Conservation (phyloP, 805 yeast genomes). For the Lipomyces chichibuensis region DNA sequence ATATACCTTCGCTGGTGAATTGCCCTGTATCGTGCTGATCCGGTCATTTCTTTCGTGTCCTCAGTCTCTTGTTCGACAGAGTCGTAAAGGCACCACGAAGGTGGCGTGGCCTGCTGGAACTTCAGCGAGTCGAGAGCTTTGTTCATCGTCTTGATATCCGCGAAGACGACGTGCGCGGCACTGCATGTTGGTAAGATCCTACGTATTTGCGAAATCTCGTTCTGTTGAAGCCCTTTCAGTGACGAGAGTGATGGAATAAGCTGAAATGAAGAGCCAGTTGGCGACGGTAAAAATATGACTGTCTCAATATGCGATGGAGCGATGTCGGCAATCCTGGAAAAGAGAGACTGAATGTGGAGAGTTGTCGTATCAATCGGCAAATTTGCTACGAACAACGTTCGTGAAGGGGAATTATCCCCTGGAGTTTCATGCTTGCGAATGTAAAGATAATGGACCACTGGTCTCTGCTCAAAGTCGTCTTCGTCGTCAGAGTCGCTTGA, state of each 20-base stretch:
- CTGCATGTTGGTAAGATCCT: slow-evolving; percentile 32
- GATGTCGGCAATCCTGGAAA: slow-evolving; percentile 20
- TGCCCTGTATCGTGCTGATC: slow-evolving; percentile 48
- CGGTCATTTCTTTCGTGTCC: slow-evolving; percentile 43
- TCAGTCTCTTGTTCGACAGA: slow-evolving; percentile 59
- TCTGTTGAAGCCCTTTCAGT: slow-evolving; percentile 3
- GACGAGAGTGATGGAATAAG: slow-evolving; percentile 27
- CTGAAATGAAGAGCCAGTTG: slow-evolving; percentile 44
- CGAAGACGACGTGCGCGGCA: slow-evolving; percentile 20
- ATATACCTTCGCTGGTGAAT: slow-evolving; percentile 43
- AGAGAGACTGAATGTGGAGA: slow-evolving; percentile 35
- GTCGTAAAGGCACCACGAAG: slow-evolving; percentile 71
- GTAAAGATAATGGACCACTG: slow-evolving; percentile 36
- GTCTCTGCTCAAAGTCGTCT: neutral
- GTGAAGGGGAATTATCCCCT: slow-evolving; percentile 11
- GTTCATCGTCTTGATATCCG: slow-evolving; percentile 55
- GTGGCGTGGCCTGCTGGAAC: slow-evolving; percentile 49
- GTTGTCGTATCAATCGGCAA: slow-evolving; percentile 30
- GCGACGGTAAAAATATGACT: slow-evolving; percentile 21
- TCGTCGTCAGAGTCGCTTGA: slow-evolving; percentile 1
- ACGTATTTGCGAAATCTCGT: slow-evolving; percentile 26
- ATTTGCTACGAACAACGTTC: slow-evolving; percentile 38
- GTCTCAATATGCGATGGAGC: slow-evolving; percentile 2
- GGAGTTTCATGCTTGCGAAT: slow-evolving; percentile 36
- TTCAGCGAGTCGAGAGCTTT: slow-evolving; percentile 60